Evolutionary conservation across 176 grass and related monocot species (phyloP), one percentile per base, ranked within the genome.

Genomic region (Ampelocalamus luodianensis): DNA sequence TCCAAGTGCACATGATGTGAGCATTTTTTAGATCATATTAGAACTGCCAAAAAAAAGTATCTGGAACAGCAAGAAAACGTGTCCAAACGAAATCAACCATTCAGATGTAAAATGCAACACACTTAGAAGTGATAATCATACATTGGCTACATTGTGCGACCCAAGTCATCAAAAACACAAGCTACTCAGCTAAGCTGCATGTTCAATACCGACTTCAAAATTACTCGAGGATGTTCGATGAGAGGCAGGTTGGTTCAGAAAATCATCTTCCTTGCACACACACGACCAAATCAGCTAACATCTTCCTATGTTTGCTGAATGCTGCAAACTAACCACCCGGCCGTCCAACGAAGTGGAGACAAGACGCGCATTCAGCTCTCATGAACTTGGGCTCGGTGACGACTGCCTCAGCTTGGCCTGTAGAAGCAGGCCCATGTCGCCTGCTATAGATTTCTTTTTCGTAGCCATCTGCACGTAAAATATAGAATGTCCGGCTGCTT

Each of bases 381-480:
- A 89, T 46, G 87, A 86, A 81, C 91, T 94, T 67, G 86, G 44
- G 58, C 88, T 90, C 22, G 90, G 71, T 0, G 96, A 88, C 53
- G 88, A 67, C 60, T 99, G 96, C 77, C 77, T 88, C 49, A 94
- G 65, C 86, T 99, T 99, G 71, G 88, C 86, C 74, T 96, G 88
- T 64, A 99, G 84, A 34, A 94, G 16, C 11, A 87, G 24, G 23
- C 70, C 88, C 63, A 85, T 83, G 67, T 99, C 88, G 36, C 96
- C 93, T 59, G 93, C 93, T 82, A 99, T 65, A 61, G 40, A 80
- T 89, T 91, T 98, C 96, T 98, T 98, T 60, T 99, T 99, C 1
- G 87, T 87, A 65, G 81, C 83, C 78, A 99, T 85, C 96, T 99
- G 86, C 90, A 99, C 13, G 34, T 14, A 85, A 85, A 78, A 22